Conservation (phyloP, 129 eudicot species). For the Centella asiatica region DNA sequence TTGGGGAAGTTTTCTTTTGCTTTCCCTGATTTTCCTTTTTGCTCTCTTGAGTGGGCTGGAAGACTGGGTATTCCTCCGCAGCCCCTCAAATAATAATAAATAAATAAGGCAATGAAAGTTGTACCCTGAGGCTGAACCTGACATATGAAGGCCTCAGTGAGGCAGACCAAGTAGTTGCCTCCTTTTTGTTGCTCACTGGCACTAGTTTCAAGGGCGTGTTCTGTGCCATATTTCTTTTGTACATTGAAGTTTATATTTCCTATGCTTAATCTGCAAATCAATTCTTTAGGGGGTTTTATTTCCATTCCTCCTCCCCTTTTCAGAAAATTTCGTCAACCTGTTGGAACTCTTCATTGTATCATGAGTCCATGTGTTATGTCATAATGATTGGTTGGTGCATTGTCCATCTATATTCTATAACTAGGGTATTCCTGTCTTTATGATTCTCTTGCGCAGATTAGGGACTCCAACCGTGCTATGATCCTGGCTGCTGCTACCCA, state of each 20-base stretch:
- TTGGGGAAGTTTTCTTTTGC: background rate
- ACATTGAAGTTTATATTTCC: background rate
- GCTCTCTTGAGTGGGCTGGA: background rate
- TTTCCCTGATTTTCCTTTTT: background rate
- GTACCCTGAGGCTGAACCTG: background rate
- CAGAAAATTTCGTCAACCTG: too few species aligned
- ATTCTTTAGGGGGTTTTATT: too few species aligned
- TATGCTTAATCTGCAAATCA: background rate
- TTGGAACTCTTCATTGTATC: background rate
- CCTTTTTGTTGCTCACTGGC: too few species aligned
- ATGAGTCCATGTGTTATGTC: background rate
- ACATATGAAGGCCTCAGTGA: background rate
- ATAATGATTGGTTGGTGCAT: background rate
- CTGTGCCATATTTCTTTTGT: background rate
- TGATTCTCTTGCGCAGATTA: constrained; percentile 41
- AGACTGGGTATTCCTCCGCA: background rate
- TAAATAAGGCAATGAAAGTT: background rate
- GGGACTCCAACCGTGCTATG: constrained; percentile 98
- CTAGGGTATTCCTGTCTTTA: constrained; percentile 1
- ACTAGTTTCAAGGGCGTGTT: background rate
- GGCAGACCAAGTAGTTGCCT: background rate
- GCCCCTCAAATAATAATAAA: too few species aligned
- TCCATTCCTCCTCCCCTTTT: too few species aligned
- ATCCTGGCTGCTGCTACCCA: constrained; percentile 71
- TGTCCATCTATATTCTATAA: background rate